Conservation (phyloP, 1,284 basidiomycete species). For the Naganishia sp. region DNA sequence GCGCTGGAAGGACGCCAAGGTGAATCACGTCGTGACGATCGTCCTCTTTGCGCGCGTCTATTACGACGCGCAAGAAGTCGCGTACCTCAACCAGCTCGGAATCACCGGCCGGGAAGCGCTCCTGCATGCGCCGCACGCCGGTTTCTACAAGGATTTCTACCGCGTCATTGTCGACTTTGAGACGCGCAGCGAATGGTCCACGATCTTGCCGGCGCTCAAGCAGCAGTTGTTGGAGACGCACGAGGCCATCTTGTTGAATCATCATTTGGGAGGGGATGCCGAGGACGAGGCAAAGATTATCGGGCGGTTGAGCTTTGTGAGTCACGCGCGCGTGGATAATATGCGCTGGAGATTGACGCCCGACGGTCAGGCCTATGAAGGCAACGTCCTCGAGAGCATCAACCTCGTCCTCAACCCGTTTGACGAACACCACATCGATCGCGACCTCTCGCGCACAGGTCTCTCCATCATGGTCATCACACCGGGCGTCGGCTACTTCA, state of each 20-base stretch:
- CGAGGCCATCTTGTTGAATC: slow-evolving; percentile 78
- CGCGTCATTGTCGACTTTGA: slow-evolving; percentile 93
- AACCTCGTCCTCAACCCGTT: slow-evolving; percentile 91
- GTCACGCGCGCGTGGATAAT: slow-evolving; percentile 24
- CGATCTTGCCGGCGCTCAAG: slow-evolving; percentile 82
- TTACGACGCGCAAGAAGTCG: slow-evolving; percentile 80
- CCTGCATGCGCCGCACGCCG: slow-evolving; percentile 67
- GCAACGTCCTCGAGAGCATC: slow-evolving; percentile 89
- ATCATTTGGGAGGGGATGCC: slow-evolving; percentile 60
- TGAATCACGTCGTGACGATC: slow-evolving; percentile 92
- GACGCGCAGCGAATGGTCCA: slow-evolving; percentile 80
- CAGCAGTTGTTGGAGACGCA: slow-evolving; percentile 85
- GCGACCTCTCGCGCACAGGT: slow-evolving; percentile 91
- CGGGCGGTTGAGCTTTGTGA: slow-evolving; percentile 52
- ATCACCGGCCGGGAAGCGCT: slow-evolving; percentile 68
- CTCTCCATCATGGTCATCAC: slow-evolving; percentile 82
- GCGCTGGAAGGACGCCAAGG: slow-evolving; percentile 76
- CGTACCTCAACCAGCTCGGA: slow-evolving; percentile 58
- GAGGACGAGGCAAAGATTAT: slow-evolving; percentile 46
- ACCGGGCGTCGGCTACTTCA: slow-evolving; percentile 91
- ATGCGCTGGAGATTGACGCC: too few species aligned
- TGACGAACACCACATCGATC: slow-evolving; percentile 94
- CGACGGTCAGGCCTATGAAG: slow-evolving; percentile 83
- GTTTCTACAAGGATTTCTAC: slow-evolving; percentile 94
- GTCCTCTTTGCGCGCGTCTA: slow-evolving; percentile 92